phyloP scores from a whole-genome alignment of 306 rosid genomes.

The Casuarina glauca region DNA sequence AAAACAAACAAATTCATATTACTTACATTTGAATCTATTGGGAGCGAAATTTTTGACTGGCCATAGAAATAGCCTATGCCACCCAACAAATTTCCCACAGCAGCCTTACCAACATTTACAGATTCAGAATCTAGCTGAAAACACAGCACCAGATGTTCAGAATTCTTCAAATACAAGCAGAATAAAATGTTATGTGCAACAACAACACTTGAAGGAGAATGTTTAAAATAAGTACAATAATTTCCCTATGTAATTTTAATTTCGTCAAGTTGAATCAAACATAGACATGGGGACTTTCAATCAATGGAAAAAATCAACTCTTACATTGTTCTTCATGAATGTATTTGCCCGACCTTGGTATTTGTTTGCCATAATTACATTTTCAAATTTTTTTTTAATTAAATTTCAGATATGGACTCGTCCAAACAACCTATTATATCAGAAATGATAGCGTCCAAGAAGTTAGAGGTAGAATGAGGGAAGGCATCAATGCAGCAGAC shows the following conservation, averaged over 20 bases:
- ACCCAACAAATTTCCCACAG: conserved; percentile 84
- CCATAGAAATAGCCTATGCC: conserved; percentile 98
- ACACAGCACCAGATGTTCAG: conserved; percentile 29
- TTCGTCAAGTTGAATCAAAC: background rate
- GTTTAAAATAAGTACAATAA: background rate
- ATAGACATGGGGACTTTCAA: background rate
- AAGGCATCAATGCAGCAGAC: background rate
- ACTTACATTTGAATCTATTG: conserved; percentile 59
- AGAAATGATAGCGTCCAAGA: background rate
- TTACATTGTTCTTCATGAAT: background rate
- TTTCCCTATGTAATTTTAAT: background rate
- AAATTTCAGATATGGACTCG: background rate
- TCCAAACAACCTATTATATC: background rate
- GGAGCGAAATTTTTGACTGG: conserved; percentile 71
- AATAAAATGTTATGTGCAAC: conserved; percentile 15
- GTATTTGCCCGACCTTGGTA: background rate
- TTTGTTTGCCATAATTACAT: background rate
- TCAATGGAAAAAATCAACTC: background rate
- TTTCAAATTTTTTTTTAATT: background rate
- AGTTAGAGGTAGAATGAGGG: background rate
- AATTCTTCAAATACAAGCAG: conserved; percentile 29
- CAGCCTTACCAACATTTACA: conserved; percentile 75
- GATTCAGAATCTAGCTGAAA: conserved; percentile 85
- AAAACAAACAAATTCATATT: conserved; percentile 17
- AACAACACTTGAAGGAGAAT: conserved; percentile 18